Base-by-base conservation (phyloP, 768 basidiomycete species). In the Pleurotus platypus region DNA sequence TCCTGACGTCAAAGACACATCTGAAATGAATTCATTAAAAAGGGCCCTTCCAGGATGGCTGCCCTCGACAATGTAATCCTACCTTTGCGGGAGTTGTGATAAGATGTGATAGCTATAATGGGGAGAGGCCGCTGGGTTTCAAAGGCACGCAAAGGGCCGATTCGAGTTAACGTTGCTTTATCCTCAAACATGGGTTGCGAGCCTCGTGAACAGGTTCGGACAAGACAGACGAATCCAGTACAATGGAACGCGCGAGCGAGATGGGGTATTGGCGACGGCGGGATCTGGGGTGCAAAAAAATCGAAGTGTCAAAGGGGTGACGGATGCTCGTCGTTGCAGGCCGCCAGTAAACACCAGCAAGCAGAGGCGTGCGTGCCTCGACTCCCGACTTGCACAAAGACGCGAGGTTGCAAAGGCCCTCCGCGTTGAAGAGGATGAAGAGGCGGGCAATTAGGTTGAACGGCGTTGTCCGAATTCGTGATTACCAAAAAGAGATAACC, bases 131-230 rank as follows among this genome's bases (percentile, higher is more conserved):
- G 51, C 51, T 39, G 51, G 38, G 37, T 40, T 54, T 26, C 4
- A 54, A 54, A 54, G 18, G 15, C 20, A 35, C 51, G 51, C 51
- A 24, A 54, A 39, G 13, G n/a, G 15, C 51, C 51, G 51, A 15
- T 16, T 11, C 39, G 54, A 53, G 35, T 49, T 50, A 35, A 35
- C 9, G 30, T 35, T 42, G 39, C 46, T 50, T 54, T 54, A 42
- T 54, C 18, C 24, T 50, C 20, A 35, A 50, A n/a, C 49, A 42
- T 54, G 51, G 39, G 22, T 54, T 54, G 51, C 51, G 51, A 54
- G 51, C 51, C 51, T 54, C 51, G 39, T 54, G 51, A 12, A 12
- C 37, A 18, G 51, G 39, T 20, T 40, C 51, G 24, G 51, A 9
- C 16, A 54, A 40, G 38, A 39, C 38, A 6, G 51, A 42, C 39